A percentile compares a stretch with the other conserved stretches of the same genome.
Evolutionary conservation across 441 rosid species (phyloP).

Genomic region (Populus trichocarpa): DNA sequence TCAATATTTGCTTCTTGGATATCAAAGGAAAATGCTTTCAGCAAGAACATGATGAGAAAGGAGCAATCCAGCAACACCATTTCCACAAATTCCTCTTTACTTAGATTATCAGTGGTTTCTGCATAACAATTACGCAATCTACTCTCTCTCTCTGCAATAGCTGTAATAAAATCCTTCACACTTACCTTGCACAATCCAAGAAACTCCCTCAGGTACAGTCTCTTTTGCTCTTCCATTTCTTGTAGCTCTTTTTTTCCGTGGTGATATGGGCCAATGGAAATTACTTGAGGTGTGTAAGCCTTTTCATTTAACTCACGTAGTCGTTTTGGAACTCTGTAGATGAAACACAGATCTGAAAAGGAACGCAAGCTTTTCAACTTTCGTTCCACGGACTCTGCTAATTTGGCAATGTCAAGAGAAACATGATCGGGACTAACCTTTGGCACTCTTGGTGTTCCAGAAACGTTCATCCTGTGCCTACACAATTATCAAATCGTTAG

Average conservation of each 20-base stretch:
- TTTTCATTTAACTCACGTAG: background rate
- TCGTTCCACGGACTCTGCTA: background rate
- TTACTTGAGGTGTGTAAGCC: conserved; percentile 5
- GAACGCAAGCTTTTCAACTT: background rate
- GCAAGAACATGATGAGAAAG: conserved; percentile 2
- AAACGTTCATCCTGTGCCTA: too few species aligned
- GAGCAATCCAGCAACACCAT: background rate
- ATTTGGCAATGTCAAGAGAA: background rate
- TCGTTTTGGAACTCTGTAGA: background rate
- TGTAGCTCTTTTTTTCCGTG: background rate
- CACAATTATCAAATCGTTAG: too few species aligned
- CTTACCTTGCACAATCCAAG: background rate
- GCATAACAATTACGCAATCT: conserved; percentile 16
- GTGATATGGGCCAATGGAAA: conserved; percentile 9
- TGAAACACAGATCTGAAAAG: background rate
- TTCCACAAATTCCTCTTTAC: background rate
- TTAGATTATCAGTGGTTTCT: conserved; percentile 1
- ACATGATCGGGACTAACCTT: background rate
- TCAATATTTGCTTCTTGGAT: background rate
- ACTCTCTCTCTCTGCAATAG: background rate
- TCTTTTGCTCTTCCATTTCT: conserved; percentile 13
- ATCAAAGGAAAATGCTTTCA: background rate
- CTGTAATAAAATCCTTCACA: too few species aligned
- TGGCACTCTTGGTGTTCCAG: too few species aligned
- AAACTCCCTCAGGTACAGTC: background rate